Percentiles rank a stretch among this genome's conserved stretches.
Conservation (phyloP, 345 rosid species). For the Cardamine occulta region DNA sequence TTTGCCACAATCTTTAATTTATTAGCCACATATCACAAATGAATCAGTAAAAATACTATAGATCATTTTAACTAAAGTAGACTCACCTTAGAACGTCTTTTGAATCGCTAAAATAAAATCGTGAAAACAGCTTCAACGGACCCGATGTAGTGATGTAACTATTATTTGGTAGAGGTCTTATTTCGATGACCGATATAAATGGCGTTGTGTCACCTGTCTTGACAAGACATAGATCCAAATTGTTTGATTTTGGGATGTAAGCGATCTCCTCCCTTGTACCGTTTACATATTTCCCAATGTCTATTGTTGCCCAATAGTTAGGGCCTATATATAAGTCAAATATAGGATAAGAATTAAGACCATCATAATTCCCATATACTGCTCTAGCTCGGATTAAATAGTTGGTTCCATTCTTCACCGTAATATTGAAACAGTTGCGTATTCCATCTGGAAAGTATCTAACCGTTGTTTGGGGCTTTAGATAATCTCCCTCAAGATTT, state of each 20-base stretch:
- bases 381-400: slow-evolving; percentile 43
- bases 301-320: slow-evolving; percentile 41
- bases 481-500: neutral
- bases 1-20: slow-evolving; percentile 1
- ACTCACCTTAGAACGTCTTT: neutral
- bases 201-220: slow-evolving; percentile 43
- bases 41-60: neutral
- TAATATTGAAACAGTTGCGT: slow-evolving; percentile 48
- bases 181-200: slow-evolving; percentile 20
- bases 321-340: slow-evolving; percentile 45
- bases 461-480: slow-evolving; percentile 1
- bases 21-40: neutral
- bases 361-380: slow-evolving; percentile 44
- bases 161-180: slow-evolving; percentile 24
- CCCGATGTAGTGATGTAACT: slow-evolving; percentile 26
- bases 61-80: neutral
- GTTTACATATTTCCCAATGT: neutral
- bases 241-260: slow-evolving; percentile 18
- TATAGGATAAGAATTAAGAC: neutral
- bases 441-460: slow-evolving; percentile 50
- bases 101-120: neutral
- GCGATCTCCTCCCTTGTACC: slow-evolving; percentile 35
- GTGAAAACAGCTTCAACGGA: slow-evolving; percentile 8
- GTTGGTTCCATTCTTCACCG: slow-evolving; percentile 27
- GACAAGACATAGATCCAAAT: slow-evolving; percentile 45